Percentiles rank a stretch among this genome's conserved stretches.
Evolutionary conservation across 208 protist genomes (phyloP).

Genomic region (Trypanosoma cruzi): DNA sequence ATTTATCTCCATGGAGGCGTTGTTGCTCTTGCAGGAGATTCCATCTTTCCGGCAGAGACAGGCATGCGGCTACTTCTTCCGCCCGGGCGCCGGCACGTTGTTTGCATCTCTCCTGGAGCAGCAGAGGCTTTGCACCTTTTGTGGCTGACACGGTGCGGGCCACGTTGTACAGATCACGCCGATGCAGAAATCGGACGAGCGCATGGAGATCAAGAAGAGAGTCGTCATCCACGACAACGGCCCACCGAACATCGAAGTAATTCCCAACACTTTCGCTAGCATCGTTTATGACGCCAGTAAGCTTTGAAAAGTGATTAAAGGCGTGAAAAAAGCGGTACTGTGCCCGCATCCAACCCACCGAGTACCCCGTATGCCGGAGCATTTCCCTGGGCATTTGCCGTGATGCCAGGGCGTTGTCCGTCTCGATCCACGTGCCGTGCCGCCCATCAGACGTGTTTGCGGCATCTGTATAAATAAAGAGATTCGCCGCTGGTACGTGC

Average conservation of each 20-base stretch:
- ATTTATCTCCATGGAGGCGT: neutral
- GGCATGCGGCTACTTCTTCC: neutral
- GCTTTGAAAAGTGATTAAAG: conserved; percentile 5
- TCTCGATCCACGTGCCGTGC: conserved; percentile 28
- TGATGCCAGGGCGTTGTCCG: neutral
- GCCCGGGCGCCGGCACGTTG: neutral
- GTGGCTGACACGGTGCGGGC: neutral
- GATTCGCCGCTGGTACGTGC: conserved; percentile 17
- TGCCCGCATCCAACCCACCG: conserved; percentile 23
- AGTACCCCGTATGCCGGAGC: conserved; percentile 19
- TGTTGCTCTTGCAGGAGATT: neutral
- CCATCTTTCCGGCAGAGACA: neutral
- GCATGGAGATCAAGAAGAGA: conserved; percentile 30
- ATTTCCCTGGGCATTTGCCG: neutral
- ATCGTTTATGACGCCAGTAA: neutral
- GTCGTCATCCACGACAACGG: conserved; percentile 29
- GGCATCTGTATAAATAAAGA: conserved; percentile 30
- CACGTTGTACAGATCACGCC: conserved; percentile 6
- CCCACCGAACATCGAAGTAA: conserved; percentile 15
- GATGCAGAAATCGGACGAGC: conserved; percentile 15
- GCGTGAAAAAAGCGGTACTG: conserved; percentile 31
- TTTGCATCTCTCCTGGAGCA: neutral
- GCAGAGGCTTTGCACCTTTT: neutral
- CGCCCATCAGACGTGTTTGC: conserved; percentile 24
- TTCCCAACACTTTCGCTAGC: neutral